These are phyloP conservation scores for Collybiopsis confluens DNA, from an alignment of 768 basidiomycete genomes.

Conservation along the genomic window DNA sequence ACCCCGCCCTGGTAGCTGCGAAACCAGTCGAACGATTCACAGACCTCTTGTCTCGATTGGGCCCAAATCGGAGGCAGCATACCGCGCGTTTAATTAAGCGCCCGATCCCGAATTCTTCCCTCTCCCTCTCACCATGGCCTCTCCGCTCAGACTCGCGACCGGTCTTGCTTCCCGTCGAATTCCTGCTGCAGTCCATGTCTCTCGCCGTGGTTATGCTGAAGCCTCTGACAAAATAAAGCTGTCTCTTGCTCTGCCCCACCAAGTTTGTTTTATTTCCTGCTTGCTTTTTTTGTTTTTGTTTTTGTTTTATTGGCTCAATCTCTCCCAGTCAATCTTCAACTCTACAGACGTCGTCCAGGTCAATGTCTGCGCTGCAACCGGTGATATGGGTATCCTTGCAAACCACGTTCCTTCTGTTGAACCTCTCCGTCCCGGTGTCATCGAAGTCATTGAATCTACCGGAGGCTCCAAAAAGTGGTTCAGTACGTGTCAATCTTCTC, in stretches of 20 bases:
- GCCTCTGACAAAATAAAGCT: slow-evolving; percentile 87
- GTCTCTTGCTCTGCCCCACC: slow-evolving; percentile 91
- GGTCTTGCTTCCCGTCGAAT: slow-evolving; percentile 58
- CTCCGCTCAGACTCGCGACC: slow-evolving; percentile 69
- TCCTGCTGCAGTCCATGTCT: slow-evolving; percentile 45
- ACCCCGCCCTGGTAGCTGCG: slow-evolving; percentile 79
- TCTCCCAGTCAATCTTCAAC: slow-evolving; percentile 76
- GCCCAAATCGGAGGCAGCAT: slow-evolving; percentile 45
- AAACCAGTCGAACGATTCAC: slow-evolving; percentile 75
- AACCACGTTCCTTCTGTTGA: slow-evolving; percentile 99
- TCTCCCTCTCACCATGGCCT: slow-evolving; percentile 54
- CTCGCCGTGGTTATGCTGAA: slow-evolving; percentile 88
- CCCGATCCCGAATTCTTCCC: neutral
- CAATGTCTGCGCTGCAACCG: slow-evolving; percentile 88
- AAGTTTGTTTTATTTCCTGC: slow-evolving; percentile 49
- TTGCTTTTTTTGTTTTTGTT: slow-evolving; percentile 6
- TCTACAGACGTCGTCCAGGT: slow-evolving; percentile 94
- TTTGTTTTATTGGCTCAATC: neutral
- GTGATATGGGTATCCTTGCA: slow-evolving; percentile 99
- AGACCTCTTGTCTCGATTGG: slow-evolving; percentile 81
- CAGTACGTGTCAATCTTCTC: slow-evolving; percentile 64
- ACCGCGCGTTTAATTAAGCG: too few relatives aligned
- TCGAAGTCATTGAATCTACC: slow-evolving; percentile 87
- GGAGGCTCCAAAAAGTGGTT: slow-evolving; percentile 92
- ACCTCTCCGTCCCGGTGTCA: slow-evolving; percentile 86